These are phyloP conservation scores for Lyophyllum atratum DNA, from an alignment of 768 basidiomycete species.

Conservation along the genomic window DNA sequence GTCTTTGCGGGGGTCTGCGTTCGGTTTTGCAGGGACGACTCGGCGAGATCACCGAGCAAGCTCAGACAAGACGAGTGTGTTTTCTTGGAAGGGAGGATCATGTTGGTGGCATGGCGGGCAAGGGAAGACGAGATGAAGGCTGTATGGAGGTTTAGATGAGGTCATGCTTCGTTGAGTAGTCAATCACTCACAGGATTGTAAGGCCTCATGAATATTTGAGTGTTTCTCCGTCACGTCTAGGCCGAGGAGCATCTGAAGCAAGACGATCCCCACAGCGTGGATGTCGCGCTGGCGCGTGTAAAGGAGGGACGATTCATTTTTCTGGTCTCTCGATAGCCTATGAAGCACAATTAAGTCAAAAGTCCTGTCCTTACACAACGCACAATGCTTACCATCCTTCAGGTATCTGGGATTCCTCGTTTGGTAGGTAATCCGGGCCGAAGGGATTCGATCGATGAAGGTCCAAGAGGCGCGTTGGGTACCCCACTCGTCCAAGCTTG, in stretches of 20 bases:
- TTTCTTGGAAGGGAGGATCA: constrained; percentile 64
- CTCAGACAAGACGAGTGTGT: constrained; percentile 55
- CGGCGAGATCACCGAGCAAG: constrained; percentile 59
- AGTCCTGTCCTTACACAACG: background rate
- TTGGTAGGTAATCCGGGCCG: constrained; percentile 33
- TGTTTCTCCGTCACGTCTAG: constrained; percentile 62
- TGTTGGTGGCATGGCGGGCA: constrained; percentile 52
- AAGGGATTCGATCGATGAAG: constrained; percentile 87
- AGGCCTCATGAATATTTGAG: constrained; percentile 55
- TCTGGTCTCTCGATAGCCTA: constrained; percentile 78
- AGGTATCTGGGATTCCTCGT: constrained; percentile 41
- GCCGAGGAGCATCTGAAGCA: constrained; percentile 88
- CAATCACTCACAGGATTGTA: constrained; percentile 51
- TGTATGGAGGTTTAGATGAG: constrained; percentile 23
- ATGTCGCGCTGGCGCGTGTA: constrained; percentile 83
- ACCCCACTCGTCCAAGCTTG: constrained; percentile 76
- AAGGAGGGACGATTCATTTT: constrained; percentile 70
- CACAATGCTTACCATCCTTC: constrained; percentile 43
- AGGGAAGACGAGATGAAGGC: constrained; percentile 55
- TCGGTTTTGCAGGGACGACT: constrained; percentile 32
- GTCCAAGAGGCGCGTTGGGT: constrained; percentile 72
- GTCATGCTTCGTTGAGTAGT: background rate
- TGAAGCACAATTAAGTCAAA: background rate
- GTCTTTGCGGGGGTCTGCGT: constrained; percentile 25
- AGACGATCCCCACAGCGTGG: constrained; percentile 75